phyloP scores from a whole-genome alignment of 495 filamentous ascomycete genomes.

The Xylaria bambusicola region DNA sequence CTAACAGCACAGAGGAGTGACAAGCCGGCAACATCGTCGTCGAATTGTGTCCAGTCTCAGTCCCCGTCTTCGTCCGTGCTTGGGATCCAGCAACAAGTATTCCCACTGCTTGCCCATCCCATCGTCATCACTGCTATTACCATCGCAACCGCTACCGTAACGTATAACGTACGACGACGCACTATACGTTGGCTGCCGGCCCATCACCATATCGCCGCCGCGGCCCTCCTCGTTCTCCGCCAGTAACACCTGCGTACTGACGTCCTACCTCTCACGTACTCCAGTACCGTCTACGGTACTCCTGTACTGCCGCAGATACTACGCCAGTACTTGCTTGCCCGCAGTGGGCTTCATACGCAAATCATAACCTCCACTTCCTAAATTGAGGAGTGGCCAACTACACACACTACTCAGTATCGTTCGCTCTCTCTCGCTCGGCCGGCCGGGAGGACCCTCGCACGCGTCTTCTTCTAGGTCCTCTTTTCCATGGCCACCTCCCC shows the following conservation, averaged over 20 bases:
- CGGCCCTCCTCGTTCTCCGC: neutral
- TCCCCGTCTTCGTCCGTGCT: constrained; percentile 4
- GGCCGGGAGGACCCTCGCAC: constrained; percentile 27
- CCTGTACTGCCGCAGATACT: neutral
- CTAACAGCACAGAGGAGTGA: constrained; percentile 10
- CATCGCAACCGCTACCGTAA: neutral
- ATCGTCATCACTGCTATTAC: neutral
- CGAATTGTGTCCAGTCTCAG: constrained; percentile 6
- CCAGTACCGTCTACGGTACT: neutral
- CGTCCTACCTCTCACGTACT: too few species aligned
- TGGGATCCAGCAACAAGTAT: constrained; percentile 14
- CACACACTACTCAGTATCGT: constrained; percentile 13
- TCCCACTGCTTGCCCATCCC: neutral
- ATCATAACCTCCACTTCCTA: constrained; percentile 33
- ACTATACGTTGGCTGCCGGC: constrained; percentile 11
- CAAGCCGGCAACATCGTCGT: constrained; percentile 14
- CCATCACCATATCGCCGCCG: constrained; percentile 5
- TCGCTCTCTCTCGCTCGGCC: constrained; percentile 24
- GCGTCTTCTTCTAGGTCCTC: constrained; percentile 31
- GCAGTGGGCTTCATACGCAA: constrained; percentile 28
- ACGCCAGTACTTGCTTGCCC: neutral
- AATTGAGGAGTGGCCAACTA: constrained; percentile 17
- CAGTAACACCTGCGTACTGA: neutral
- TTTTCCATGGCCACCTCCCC: constrained; percentile 42
- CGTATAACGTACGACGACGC: constrained; percentile 15